Conservation (phyloP, 495 filamentous ascomycete genomes). For the Neurospora africana region DNA sequence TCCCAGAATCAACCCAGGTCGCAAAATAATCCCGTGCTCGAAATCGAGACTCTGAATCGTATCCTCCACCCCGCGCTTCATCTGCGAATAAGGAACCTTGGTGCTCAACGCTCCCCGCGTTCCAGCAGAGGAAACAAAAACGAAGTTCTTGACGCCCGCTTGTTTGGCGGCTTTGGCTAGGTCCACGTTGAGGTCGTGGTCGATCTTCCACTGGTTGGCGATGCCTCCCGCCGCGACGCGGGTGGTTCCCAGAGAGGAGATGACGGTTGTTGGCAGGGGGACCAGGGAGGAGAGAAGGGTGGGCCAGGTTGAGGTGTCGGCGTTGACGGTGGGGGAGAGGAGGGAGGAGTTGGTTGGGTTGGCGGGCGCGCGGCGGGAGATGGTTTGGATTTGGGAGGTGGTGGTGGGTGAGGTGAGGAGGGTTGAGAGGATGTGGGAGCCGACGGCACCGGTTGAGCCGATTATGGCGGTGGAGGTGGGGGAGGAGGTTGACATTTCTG, state of each 20-base stretch:
- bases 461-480: constrained; percentile 33
- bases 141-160: constrained; percentile 53
- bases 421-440: constrained; percentile 45
- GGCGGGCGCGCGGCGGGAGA: constrained; percentile 45
- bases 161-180: constrained; percentile 54
- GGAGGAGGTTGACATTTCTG: neutral
- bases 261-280: constrained; percentile 48
- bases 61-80: constrained; percentile 78
- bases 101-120: constrained; percentile 25
- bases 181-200: constrained; percentile 64
- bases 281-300: constrained; percentile 38
- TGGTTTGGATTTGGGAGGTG: constrained; percentile 40
- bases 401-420: constrained; percentile 36
- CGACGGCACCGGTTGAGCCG: constrained; percentile 48
- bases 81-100: constrained; percentile 47
- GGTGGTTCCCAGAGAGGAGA: constrained; percentile 61
- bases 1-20: constrained; percentile 68
- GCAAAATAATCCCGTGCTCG: constrained; percentile 60
- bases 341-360: constrained; percentile 29
- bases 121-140: constrained; percentile 52
- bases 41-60: constrained; percentile 61
- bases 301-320: constrained; percentile 46
- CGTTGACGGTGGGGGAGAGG: constrained; percentile 36
- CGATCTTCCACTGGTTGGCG: constrained; percentile 64
- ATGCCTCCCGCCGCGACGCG: constrained; percentile 54